Evolutionary conservation across 371 early-diverging fungal species (phyloP), one percentile per base, ranked within the genome.

Genomic region (Rhizopus microsporus): DNA sequence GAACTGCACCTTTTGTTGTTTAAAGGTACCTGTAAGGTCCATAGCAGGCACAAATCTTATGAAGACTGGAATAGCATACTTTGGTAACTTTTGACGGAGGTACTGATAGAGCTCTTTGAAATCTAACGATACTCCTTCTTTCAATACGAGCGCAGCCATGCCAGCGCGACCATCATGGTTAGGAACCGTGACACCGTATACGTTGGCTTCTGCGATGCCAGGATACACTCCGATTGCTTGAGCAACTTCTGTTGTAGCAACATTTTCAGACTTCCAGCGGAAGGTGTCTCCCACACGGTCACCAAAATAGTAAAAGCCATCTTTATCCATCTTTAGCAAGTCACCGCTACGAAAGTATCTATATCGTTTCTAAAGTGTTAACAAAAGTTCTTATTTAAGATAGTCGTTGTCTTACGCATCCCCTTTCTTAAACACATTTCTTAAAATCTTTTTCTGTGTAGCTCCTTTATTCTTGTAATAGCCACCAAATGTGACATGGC

Each of bases 211-310:
- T 5, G 65, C 63, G 12, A 88, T 68, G 38, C 68, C 82, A 1
- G 87, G 83, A 55, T 79, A 87, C 0, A 68, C 46, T 6, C 79
- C 79, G 7, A 90, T 39, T 2, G 72, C 83, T 49, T 80, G 80
- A 2, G 84, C 78, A 3, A 89, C 87, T 66, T 89, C 88, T 5
- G 78, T 74, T 10, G 88, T 85, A 10, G 85, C 74, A 12, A 88
- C 87, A 51, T 88, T 88, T 62, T 88, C 88, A 5, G 82, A 72
- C 42, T 87, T 84, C 88, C 88, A 88, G 9, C 88, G 73, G 74
- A 89, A 91, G 0, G 90, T 86, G 43, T 91, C 90, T 3, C 90
- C 90, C 16, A 84, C 65, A 23, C 92, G 84, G 49, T 90, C 90
- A 12, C 82, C 82, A 75, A 91, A 90, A 70, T 82, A 88, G 61